Conservation (phyloP, 2,329 filamentous ascomycete species). For the Aspergillus nomiae region DNA sequence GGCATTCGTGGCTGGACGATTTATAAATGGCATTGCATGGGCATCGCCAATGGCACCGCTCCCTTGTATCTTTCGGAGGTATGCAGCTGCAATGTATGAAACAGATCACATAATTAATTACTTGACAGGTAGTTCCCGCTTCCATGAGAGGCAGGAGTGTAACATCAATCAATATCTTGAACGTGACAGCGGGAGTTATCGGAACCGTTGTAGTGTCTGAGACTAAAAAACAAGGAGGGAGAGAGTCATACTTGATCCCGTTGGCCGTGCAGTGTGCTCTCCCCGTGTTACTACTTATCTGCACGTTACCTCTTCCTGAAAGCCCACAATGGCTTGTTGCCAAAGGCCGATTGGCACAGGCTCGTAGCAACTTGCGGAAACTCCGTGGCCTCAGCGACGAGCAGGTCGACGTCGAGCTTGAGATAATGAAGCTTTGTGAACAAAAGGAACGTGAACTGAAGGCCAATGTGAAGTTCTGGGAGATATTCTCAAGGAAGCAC, state of each 20-base stretch:
- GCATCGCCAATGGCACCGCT: constrained; percentile 36
- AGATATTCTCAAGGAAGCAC: constrained; percentile 38
- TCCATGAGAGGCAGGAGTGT: constrained; percentile 36
- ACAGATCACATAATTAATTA: neutral
- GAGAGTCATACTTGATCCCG: constrained; percentile 37
- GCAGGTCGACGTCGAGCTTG: constrained; percentile 35
- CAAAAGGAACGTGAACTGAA: constrained; percentile 27
- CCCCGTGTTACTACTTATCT: constrained; percentile 31
- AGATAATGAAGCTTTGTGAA: constrained; percentile 31
- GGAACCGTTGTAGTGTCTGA: constrained; percentile 37
- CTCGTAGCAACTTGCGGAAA: constrained; percentile 32
- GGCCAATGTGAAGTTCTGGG: constrained; percentile 33
- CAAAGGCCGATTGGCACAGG: constrained; percentile 32
- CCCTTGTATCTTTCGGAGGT: constrained; percentile 41
- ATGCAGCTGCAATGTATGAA: neutral
- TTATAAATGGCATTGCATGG: constrained; percentile 35
- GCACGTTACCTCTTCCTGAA: constrained; percentile 36
- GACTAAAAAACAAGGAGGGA: constrained; percentile 29
- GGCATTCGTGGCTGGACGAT: constrained; percentile 36
- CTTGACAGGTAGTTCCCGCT: constrained; percentile 31
- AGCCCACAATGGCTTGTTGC: constrained; percentile 37
- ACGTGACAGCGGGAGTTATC: constrained; percentile 33
- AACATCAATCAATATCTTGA: constrained; percentile 35
- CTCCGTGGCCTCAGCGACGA: constrained; percentile 34
- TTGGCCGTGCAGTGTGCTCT: constrained; percentile 38